Conservation (phyloP, 345 rosid species). For the Rubroshorea leprosula region DNA sequence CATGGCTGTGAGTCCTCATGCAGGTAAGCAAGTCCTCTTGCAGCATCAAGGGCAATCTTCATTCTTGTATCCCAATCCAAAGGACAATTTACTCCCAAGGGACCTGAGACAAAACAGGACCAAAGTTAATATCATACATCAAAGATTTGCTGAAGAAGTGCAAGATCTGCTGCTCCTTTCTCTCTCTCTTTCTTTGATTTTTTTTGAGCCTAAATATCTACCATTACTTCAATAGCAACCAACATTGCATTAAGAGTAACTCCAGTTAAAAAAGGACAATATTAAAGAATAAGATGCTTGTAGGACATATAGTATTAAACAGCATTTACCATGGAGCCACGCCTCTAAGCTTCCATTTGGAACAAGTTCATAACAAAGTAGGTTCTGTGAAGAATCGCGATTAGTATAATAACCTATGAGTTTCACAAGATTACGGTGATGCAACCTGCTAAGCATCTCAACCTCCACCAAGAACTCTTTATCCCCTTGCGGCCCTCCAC, state of each 20-base stretch:
- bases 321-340: constrained; percentile 91
- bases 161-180: too few relatives aligned
- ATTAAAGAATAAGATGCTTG: constrained; percentile 10
- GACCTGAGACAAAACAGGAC: constrained; percentile 52
- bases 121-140: not conserved
- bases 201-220: too few relatives aligned
- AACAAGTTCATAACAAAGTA: constrained; percentile 94
- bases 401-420: constrained; percentile 92
- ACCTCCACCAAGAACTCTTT: constrained; percentile 96
- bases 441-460: constrained; percentile 98
- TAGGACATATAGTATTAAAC: not conserved
- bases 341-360: constrained; percentile 97
- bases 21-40: constrained; percentile 93
- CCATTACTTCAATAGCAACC: too few relatives aligned
- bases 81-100: constrained; percentile 84
- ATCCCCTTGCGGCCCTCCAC: constrained; percentile 95
- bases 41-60: constrained; percentile 99
- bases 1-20: constrained; percentile 99
- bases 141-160: constrained; percentile 8
- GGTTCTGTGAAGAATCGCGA: constrained; percentile 84
- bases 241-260: too few relatives aligned
- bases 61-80: constrained; percentile 95
- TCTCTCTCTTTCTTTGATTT: too few relatives aligned
- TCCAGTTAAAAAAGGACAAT: too few relatives aligned
- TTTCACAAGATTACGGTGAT: constrained; percentile 98